Evolutionary conservation across 2,329 filamentous ascomycete species (phyloP).

Genomic region (Aspergillus clavatus): DNA sequence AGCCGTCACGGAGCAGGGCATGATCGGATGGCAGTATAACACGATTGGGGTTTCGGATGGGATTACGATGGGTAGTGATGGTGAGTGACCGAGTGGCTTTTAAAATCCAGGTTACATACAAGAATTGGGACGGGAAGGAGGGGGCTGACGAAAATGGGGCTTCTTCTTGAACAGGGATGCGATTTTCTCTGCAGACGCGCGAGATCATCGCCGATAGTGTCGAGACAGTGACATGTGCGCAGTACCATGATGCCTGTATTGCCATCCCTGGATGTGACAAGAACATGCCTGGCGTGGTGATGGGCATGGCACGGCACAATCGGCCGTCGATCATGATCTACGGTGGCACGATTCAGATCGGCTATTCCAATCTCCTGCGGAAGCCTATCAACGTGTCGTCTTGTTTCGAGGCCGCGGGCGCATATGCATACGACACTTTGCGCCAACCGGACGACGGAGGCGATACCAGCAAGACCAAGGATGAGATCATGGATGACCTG

Average conservation of each 20-base stretch:
- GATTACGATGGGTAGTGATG: conserved; percentile 93
- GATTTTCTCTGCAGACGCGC: conserved; percentile 82
- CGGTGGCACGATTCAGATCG: conserved; percentile 83
- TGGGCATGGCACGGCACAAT: conserved; percentile 88
- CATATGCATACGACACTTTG: conserved; percentile 71
- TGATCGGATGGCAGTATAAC: conserved; percentile 94
- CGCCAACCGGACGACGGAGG: conserved; percentile 62
- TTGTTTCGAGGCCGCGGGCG: conserved; percentile 83
- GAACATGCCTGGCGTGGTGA: conserved; percentile 92
- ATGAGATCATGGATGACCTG: conserved; percentile 79
- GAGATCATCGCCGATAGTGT: conserved; percentile 94
- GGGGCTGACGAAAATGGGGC: conserved; percentile 17
- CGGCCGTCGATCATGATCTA: conserved; percentile 94
- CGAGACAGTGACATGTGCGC: conserved; percentile 86
- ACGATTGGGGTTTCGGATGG: conserved; percentile 85
- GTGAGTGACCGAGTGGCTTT: conserved; percentile 40
- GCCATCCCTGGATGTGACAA: conserved; percentile 93
- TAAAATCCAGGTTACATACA: no score
- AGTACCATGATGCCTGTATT: conserved; percentile 90
- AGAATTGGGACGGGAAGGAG: no score
- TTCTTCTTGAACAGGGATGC: conserved; percentile 69
- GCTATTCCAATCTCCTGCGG: conserved; percentile 71
- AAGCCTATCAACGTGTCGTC: conserved; percentile 82
- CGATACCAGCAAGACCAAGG: conserved; percentile 60
- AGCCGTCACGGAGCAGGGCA: conserved; percentile 71